Evolutionary conservation across 352 stramenopile species (phyloP).

Genomic region (Globisporangium splendens): DNA sequence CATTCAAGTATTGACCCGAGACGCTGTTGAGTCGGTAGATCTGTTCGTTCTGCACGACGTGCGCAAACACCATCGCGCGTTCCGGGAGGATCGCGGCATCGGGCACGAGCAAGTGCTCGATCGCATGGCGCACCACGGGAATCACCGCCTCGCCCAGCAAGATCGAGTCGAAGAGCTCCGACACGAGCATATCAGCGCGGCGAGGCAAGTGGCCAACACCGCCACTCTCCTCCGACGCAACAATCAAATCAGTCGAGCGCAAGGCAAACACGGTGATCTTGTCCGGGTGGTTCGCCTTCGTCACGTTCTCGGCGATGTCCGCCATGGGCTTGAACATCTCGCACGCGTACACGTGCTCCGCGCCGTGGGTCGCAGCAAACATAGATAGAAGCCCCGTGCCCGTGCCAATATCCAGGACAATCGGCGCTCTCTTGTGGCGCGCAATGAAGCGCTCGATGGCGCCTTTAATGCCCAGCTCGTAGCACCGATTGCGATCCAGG

Average conservation of each 20-base stretch:
- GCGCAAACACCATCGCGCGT: conserved; percentile 62
- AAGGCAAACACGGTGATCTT: conserved; percentile 77
- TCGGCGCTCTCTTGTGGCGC: conserved; percentile 34
- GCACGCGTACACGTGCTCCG: conserved; percentile 88
- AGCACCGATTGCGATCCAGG: conserved; percentile 69
- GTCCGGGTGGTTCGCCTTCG: conserved; percentile 55
- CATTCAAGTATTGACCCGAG: conserved; percentile 23
- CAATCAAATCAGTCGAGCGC: conserved; percentile 68
- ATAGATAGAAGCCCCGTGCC: conserved; percentile 81
- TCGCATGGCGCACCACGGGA: conserved; percentile 77
- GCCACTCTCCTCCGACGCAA: conserved; percentile 17
- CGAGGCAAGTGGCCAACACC: conserved; percentile 37
- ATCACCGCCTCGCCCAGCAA: conserved; percentile 89
- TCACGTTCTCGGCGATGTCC: conserved; percentile 71
- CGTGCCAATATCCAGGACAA: conserved; percentile 82
- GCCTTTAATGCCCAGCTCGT: conserved; percentile 64
- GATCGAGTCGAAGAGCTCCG: conserved; percentile 91
- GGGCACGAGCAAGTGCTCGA: conserved; percentile 49
- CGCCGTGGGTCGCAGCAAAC: conserved; percentile 82
- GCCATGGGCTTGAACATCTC: conserved; percentile 90
- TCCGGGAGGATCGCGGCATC: conserved; percentile 69
- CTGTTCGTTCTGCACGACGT: conserved; percentile 59
- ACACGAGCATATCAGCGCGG: conserved; percentile 90
- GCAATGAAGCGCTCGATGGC: conserved; percentile 55
- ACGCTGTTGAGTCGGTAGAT: conserved; percentile 75